Percentiles rank a stretch among this genome's conserved stretches.
phyloP scores from a whole-genome alignment of 2,329 filamentous ascomycete genomes.

The Xylariomycetidae sp. region DNA sequence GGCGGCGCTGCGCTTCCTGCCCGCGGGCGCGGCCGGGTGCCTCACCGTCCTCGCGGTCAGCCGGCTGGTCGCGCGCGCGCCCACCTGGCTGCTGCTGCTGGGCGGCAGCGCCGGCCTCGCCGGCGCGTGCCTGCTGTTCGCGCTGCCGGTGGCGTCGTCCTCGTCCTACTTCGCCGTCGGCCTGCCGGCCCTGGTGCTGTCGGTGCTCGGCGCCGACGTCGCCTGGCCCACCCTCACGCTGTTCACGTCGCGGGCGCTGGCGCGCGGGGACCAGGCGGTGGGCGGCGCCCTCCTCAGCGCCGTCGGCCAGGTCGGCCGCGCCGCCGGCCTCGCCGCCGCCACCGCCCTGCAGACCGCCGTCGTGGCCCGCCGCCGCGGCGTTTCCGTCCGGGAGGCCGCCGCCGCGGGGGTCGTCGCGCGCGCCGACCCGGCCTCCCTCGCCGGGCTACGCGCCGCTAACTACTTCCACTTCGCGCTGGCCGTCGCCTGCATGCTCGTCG shows the following conservation, averaged over 20 bases:
- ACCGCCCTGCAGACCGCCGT: slow-evolving; percentile 60
- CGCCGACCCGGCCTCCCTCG: slow-evolving; percentile 41
- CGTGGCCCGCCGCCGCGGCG: slow-evolving; percentile 42
- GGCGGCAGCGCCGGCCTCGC: slow-evolving; percentile 52
- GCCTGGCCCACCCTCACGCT: slow-evolving; percentile 60
- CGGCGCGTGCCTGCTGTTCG: slow-evolving; percentile 54
- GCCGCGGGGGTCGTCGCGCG: slow-evolving; percentile 33
- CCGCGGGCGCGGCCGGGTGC: slow-evolving; percentile 55
- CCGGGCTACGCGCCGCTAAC: slow-evolving; percentile 41
- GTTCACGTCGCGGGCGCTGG: slow-evolving; percentile 58
- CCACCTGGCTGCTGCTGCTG: slow-evolving; percentile 51
- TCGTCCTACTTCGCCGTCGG: slow-evolving; percentile 64
- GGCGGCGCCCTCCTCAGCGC: slow-evolving; percentile 64
- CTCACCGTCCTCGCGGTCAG: slow-evolving; percentile 51
- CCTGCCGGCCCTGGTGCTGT: slow-evolving; percentile 59
- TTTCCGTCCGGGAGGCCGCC: slow-evolving; percentile 37
- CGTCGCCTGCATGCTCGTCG: slow-evolving; percentile 35
- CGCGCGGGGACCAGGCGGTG: slow-evolving; percentile 58
- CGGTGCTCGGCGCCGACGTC: slow-evolving; percentile 61
- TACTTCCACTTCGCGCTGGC: slow-evolving; percentile 49
- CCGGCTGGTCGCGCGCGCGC: slow-evolving; percentile 50
- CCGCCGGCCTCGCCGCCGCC: slow-evolving; percentile 59
- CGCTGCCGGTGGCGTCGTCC: slow-evolving; percentile 52
- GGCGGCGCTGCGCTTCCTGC: slow-evolving; percentile 63
- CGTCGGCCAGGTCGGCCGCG: slow-evolving; percentile 57